Evolutionary conservation across 305 asterid species (phyloP), one percentile per base, ranked within the genome.

Genomic region (Stenogyne calaminthoides): DNA sequence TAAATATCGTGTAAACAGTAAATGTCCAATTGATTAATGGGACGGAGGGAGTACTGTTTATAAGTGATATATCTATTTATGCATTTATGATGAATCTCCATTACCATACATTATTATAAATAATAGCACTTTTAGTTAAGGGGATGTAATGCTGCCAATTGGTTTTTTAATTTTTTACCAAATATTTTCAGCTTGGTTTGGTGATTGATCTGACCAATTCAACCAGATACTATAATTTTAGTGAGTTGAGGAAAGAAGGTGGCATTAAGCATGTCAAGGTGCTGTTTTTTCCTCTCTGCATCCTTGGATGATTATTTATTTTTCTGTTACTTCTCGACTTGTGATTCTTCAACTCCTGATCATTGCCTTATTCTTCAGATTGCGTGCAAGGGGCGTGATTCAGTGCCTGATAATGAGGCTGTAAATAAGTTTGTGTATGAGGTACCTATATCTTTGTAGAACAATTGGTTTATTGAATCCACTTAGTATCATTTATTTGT

Each of bases 201-300:
- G 97, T 95, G 87, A 91, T 95, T 75, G 99, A 95, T 88, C 87
- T 95, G 80, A 95, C 99, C 81, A 91, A 95, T 83, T 93, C 98
- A 77, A 82, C 64, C 81, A 84, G 97, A 70, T 95, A 95, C 84
- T 95, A 93, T 80, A 81, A 86, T 58, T 20, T 79, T 78, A 77
- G 75, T 67, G 97, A 93, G 16, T 88, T 87, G 86, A 93, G 47
- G 83, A 89, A 84, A 77, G 96, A 87, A 47, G 60, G 32, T 58
- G 93, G 95, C 78, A 95, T 95, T 69, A 91, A 93, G 81, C 96
- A 95, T 71, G 95, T 91, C 64, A 95, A 95, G 99, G 98, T 93
- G 76, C 61, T 93, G 68, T 39, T 56, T 60, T 39, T 69, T 58
- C 51, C 55, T 59, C 69, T 70, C 66, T 27, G 16, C 77, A 68